Base-by-base conservation (phyloP, 2,329 filamentous ascomycete species). In the Dothiorella sarmentorum region DNA sequence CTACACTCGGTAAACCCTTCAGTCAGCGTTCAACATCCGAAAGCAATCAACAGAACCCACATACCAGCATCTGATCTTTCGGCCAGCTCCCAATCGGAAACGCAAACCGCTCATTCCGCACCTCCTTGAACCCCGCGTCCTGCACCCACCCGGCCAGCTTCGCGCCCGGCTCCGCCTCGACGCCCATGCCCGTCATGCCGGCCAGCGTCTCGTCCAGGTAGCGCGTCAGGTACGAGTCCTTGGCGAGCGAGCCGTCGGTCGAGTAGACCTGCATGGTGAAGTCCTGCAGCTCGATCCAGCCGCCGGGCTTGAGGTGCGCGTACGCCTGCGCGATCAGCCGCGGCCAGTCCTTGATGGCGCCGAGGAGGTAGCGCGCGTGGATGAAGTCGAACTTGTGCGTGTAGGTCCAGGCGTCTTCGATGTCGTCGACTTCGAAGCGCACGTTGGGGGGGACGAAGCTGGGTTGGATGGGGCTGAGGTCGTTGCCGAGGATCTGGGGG, bases 41-140 rank as follows among this genome's bases (percentile, higher is more conserved):
- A 7, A 9, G 2, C 9, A 6, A 9, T 22, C n/a, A 7, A 27
- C 5, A 7, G 2, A 26, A 26, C 43, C 7, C 3, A n/a, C n/a
- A n/a, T n/a, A 37, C 84, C 52, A 79, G 73, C 26, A 76, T 75
- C 80, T 62, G 61, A 20, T 68, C 65, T 2, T 56, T 61, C 15
- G 63, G 49, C 67, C 66, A 69, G 2, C 61, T 61, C 2, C 66
- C 65, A 15, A 69, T 59, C 1, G 66, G 63, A 73, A 79, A 5
- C 44, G 67, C 67, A 60, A 61, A 67, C 7, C 78, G 64, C 2
- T 74, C 69, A 63, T 82, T 77, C 0, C 69, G 68, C 0, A 85
- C 76, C 52, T 83, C 75, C 49, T 74, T 69, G 61, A 85, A 85
- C 0, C 83, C 83, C 0, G 77, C 80, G 9, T 79, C 78, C 45